Base-by-base conservation (phyloP, 768 basidiomycete species). In the Tricholoma flavovirens region DNA sequence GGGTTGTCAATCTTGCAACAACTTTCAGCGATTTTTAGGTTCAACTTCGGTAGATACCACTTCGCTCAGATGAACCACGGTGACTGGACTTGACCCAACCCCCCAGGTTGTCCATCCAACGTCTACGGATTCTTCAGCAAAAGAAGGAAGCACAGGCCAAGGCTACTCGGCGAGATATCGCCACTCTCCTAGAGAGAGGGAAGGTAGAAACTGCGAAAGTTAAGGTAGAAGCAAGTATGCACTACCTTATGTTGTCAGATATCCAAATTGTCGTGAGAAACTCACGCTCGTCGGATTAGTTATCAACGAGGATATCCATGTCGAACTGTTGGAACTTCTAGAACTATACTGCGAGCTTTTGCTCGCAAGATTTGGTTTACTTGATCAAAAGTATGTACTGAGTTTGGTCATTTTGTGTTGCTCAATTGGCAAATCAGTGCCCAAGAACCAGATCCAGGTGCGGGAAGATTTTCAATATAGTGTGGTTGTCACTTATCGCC, bases 291-390 rank as follows among this genome's bases (percentile, higher is more conserved):
- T 49, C 46, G 26, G 46, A 49, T 36, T 46, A 87, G 88, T 93
- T 54, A 93, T 93, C 66, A 83, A 90, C 66, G 90, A 91, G 61
- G 90, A 93, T 65, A 81, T 92, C 45, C 80, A 90, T 66, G 75
- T 92, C 45, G 95, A 98, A 66, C 78, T 98, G 22, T 74, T 98
- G 35, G 96, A 99, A 66, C 75, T 98, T 5, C 75, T 99, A 24
- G 95, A 98, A 74, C 79, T 98, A 10, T 98, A 98, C 68, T 91
- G 89, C 60, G 97, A 99, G 66, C 81, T 96, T n/a, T 73, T 98
- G 17, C 77, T 95, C 21, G 92, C 96, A 8, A 82, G 97, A 48
- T 98, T 98, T 64, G 90, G 90, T 9, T 72, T 98, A 26, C 78
- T 99, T 46, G 97, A 99, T 64, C 84, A 89, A 67, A 87, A 81